Conservation (phyloP, 2,329 filamentous ascomycete genomes). For the Leptographium flavum region DNA sequence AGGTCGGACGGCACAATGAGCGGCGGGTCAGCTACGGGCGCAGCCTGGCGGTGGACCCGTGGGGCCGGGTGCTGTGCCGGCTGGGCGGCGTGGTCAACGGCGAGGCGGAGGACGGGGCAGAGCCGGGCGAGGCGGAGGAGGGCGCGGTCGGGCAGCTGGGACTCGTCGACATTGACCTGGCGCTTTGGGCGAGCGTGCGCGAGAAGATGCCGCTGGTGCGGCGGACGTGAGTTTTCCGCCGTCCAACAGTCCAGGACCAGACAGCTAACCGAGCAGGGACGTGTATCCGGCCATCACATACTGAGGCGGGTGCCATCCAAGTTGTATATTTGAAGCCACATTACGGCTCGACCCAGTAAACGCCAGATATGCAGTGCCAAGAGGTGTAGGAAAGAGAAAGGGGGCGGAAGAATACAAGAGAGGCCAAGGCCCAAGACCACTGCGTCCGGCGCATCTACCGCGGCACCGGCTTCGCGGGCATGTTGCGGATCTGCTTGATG, state of each 20-base stretch:
- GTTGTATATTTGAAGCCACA: background rate
- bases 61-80: slow-evolving; percentile 61
- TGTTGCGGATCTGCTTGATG: slow-evolving; percentile 77
- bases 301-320: background rate
- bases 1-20: slow-evolving; percentile 54
- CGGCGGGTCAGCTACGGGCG: slow-evolving; percentile 65
- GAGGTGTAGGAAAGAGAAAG: background rate
- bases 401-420: background rate
- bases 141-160: slow-evolving; percentile 33
- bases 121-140: slow-evolving; percentile 13
- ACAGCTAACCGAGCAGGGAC: slow-evolving; percentile 29
- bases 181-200: slow-evolving; percentile 31
- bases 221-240: slow-evolving; percentile 29
- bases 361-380: background rate
- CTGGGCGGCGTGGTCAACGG: slow-evolving; percentile 37
- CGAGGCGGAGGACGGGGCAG: slow-evolving; percentile 20
- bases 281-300: slow-evolving; percentile 8
- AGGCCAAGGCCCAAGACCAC: background rate
- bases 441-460: background rate
- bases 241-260: background rate
- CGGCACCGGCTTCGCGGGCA: slow-evolving; percentile 42
- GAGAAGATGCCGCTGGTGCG: slow-evolving; percentile 36
- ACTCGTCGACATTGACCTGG: slow-evolving; percentile 39
- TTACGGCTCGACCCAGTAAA: background rate
- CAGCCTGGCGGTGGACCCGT: slow-evolving; percentile 74